These are phyloP conservation scores for Cyclotella baltica DNA, from an alignment of 108 stramenopile species.

Conservation along the genomic window DNA sequence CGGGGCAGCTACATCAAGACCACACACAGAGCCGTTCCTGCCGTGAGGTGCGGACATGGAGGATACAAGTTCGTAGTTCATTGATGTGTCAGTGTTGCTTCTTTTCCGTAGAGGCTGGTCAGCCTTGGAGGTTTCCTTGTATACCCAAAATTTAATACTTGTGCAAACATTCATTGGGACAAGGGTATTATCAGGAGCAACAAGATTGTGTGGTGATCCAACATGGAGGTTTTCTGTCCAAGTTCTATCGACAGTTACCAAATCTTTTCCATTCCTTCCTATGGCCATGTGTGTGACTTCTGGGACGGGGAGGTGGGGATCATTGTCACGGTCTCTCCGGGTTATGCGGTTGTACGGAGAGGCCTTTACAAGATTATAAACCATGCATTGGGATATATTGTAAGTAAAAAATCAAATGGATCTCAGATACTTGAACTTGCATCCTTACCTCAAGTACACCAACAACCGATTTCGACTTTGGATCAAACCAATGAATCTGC, in stretches of 20 bases:
- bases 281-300: slow-evolving; percentile 65
- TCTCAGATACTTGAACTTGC: neutral
- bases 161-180: slow-evolving; percentile 62
- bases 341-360: slow-evolving; percentile 83
- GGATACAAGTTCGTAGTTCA: slow-evolving; percentile 61
- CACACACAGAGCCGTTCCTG: slow-evolving; percentile 60
- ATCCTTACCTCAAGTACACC: slow-evolving; percentile 59
- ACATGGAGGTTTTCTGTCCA: slow-evolving; percentile 73
- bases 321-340: slow-evolving; percentile 57
- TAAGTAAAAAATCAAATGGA: neutral
- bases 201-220: slow-evolving; percentile 40
- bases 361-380: slow-evolving; percentile 27
- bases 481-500: slow-evolving; percentile 84
- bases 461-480: slow-evolving; percentile 52
- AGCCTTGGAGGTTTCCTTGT: slow-evolving; percentile 29
- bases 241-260: slow-evolving; percentile 75
- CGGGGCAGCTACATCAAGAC: slow-evolving; percentile 58
- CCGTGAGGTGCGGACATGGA: slow-evolving; percentile 86
- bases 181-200: slow-evolving; percentile 18
- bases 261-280: slow-evolving; percentile 55
- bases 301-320: slow-evolving; percentile 66
- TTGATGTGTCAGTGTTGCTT: slow-evolving; percentile 30
- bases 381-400: neutral
- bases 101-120: slow-evolving; percentile 31
- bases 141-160: slow-evolving; percentile 77